Evolutionary conservation across 2,329 filamentous ascomycete genomes (phyloP).

Genomic region (Salinomyces thailandicus): DNA sequence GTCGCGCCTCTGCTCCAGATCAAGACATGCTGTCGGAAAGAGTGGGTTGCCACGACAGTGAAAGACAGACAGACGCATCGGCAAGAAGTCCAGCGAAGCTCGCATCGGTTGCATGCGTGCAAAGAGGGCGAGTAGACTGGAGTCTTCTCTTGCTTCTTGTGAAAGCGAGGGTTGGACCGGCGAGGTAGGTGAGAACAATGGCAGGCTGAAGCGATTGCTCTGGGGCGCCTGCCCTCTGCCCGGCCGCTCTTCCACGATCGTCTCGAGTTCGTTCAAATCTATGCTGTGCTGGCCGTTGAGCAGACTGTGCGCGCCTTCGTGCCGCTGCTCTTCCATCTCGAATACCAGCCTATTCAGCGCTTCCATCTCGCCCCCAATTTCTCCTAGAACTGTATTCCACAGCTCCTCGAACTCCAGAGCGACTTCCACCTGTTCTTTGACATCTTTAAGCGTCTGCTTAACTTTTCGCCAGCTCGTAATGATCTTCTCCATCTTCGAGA

Average conservation of each 20-base stretch:
- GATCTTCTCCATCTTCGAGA: slow-evolving; percentile 82
- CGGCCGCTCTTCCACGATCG: slow-evolving; percentile 82
- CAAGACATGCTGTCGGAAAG: slow-evolving; percentile 85
- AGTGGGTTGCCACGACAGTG: slow-evolving; percentile 62
- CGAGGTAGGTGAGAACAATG: slow-evolving; percentile 48
- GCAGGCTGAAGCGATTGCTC: slow-evolving; percentile 60
- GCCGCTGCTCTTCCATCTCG: slow-evolving; percentile 93
- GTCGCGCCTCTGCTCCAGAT: slow-evolving; percentile 64
- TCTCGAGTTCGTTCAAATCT: slow-evolving; percentile 83
- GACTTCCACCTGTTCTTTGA: slow-evolving; percentile 86
- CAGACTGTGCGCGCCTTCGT: slow-evolving; percentile 63
- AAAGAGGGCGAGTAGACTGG: slow-evolving; percentile 78
- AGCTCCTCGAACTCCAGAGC: slow-evolving; percentile 99
- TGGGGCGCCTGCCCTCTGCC: slow-evolving; percentile 38
- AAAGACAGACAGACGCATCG: slow-evolving; percentile 86
- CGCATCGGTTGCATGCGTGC: slow-evolving; percentile 89
- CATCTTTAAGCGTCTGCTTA: slow-evolving; percentile 61
- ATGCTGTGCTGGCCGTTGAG: slow-evolving; percentile 41
- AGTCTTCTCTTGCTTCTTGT: slow-evolving; percentile 61
- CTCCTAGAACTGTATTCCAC: slow-evolving; percentile 85
- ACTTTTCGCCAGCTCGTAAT: slow-evolving; percentile 77
- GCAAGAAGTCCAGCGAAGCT: slow-evolving; percentile 87
- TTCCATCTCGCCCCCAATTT: slow-evolving; percentile 83
- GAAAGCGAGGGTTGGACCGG: slow-evolving; percentile 52
- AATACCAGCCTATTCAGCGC: slow-evolving; percentile 73